Percentiles rank a stretch among this genome's conserved stretches.
Conservation (phyloP, 2,329 filamentous ascomycete genomes). For the Lachnellula cervina region DNA sequence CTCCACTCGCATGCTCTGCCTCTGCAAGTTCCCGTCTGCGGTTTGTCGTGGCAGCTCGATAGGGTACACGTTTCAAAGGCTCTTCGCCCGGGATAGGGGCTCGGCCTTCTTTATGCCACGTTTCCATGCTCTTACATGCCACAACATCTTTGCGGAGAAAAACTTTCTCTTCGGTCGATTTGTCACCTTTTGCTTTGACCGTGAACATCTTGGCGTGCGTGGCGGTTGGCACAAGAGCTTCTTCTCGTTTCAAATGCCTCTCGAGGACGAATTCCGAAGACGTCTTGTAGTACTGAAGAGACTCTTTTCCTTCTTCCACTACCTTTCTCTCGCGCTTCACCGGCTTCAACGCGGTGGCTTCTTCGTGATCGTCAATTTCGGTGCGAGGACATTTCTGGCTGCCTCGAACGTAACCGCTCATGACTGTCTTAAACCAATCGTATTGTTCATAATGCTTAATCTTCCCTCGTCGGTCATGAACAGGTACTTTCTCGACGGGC, state of each 20-base stretch:
- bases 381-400: conserved; percentile 51
- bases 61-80: conserved; percentile 81
- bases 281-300: conserved; percentile 81
- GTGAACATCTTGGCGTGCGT: conserved; percentile 70
- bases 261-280: conserved; percentile 81
- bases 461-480: conserved; percentile 74
- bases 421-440: conserved; percentile 83
- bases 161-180: conserved; percentile 73
- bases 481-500: conserved; percentile 70
- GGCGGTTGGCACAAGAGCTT: conserved; percentile 70
- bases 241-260: conserved; percentile 84
- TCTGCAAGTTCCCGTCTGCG: conserved; percentile 87
- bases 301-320: conserved; percentile 70
- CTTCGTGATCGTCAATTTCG: conserved; percentile 72
- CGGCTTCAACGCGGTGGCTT: conserved; percentile 69
- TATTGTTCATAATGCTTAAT: conserved; percentile 70
- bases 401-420: conserved; percentile 65
- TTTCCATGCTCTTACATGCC: conserved; percentile 84
- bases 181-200: conserved; percentile 66
- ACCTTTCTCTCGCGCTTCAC: conserved; percentile 69
- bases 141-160: conserved; percentile 76
- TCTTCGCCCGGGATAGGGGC: conserved; percentile 64
- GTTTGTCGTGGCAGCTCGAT: conserved; percentile 84
- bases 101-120: conserved; percentile 95
- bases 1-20: conserved; percentile 66